Evolutionary conservation across 305 asterid genomes (phyloP).

Genomic region (Ajuga reptans): DNA sequence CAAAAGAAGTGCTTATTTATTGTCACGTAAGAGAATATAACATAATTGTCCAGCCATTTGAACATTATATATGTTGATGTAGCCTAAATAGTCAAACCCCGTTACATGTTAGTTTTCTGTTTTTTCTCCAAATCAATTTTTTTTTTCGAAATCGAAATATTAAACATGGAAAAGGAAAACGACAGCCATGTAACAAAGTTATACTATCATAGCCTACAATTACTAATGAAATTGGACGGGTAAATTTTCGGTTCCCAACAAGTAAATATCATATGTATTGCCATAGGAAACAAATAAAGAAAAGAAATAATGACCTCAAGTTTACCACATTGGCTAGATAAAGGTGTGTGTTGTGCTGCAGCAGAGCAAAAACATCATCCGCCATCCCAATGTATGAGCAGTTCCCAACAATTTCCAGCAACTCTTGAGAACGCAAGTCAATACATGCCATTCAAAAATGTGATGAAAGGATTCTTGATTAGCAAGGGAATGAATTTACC

Average conservation of each 20-base stretch:
- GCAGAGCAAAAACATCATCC: slow-evolving; percentile 74
- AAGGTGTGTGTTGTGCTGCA: slow-evolving; percentile 81
- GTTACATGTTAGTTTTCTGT: not conserved
- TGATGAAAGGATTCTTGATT: slow-evolving; percentile 6
- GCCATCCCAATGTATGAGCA: slow-evolving; percentile 96
- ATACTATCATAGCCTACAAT: not conserved
- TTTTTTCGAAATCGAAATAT: not conserved
- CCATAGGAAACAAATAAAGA: not conserved
- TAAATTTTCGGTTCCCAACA: not conserved
- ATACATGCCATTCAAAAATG: slow-evolving; percentile 17
- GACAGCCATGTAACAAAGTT: not conserved
- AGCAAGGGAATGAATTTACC: slow-evolving; percentile 37
- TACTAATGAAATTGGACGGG: not conserved
- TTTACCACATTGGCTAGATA: slow-evolving; percentile 84
- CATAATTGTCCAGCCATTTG: not conserved
- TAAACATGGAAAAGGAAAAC: not conserved
- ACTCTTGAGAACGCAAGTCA: slow-evolving; percentile 41
- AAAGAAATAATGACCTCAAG: slow-evolving; percentile 52
- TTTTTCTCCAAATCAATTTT: not conserved
- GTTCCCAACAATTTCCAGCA: slow-evolving; percentile 69
- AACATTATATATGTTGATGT: not conserved
- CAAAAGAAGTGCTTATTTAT: not conserved
- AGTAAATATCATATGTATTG: not conserved
- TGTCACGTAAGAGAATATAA: not conserved
- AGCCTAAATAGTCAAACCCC: not conserved